Evolutionary conservation across 1,139 yeast species (phyloP).

Genomic region (Wickerhamomyces sp.): DNA sequence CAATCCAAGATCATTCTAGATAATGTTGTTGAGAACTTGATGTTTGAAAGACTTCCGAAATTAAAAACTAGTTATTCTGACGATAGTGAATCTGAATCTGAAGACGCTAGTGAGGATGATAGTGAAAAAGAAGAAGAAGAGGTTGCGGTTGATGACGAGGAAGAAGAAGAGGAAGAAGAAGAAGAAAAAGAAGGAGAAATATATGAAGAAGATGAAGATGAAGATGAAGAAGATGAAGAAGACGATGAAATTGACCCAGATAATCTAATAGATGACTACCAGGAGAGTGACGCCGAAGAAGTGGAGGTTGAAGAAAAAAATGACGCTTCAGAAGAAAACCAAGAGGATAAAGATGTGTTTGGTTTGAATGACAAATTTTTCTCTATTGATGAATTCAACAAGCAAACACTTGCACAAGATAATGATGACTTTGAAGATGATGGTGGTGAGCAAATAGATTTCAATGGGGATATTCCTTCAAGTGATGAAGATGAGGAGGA

Average conservation of each 20-base stretch:
- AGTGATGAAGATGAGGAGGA: slow-evolving; percentile 71
- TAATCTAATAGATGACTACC: slow-evolving; percentile 19
- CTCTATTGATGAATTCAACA: slow-evolving; percentile 80
- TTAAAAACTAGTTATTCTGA: slow-evolving; percentile 29
- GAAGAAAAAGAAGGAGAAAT: slow-evolving; percentile 8
- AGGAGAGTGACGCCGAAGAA: slow-evolving; percentile 21
- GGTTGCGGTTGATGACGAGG: too few relatives aligned
- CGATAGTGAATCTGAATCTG: slow-evolving; percentile 21
- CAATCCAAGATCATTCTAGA: slow-evolving; percentile 84
- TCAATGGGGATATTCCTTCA: slow-evolving; percentile 54
- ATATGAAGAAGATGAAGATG: slow-evolving; percentile 18
- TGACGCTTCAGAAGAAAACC: slow-evolving; percentile 15
- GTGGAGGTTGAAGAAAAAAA: slow-evolving; percentile 14
- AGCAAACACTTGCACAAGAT: slow-evolving; percentile 73
- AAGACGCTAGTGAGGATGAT: slow-evolving; percentile 24
- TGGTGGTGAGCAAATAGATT: slow-evolving; percentile 57
- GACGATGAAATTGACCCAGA: slow-evolving; percentile 22
- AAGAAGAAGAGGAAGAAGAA: slow-evolving; percentile 19
- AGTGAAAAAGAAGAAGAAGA: slow-evolving; percentile 22
- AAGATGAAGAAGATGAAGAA: slow-evolving; percentile 22
- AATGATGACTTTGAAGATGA: slow-evolving; percentile 39
- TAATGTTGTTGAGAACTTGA: slow-evolving; percentile 55
- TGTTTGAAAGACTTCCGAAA: slow-evolving; percentile 43
- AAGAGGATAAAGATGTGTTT: slow-evolving; percentile 28
- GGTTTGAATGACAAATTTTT: slow-evolving; percentile 86